Evolutionary conservation across 2,329 filamentous ascomycete species (phyloP).

Genomic region (Aureobasidium sp.): DNA sequence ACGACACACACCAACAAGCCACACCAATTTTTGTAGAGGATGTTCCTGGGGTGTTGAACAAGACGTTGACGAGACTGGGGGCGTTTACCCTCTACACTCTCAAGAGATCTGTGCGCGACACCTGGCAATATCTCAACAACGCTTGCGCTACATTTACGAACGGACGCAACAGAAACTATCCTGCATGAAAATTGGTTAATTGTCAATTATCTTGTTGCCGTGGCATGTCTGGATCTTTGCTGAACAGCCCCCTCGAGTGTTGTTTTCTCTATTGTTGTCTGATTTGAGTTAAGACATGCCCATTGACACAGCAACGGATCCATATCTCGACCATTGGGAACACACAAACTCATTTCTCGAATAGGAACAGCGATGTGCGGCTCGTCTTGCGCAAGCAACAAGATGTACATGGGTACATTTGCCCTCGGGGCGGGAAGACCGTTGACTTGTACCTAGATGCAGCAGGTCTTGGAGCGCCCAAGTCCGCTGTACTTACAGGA

Average conservation of each 20-base stretch:
- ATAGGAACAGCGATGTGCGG: slow-evolving; percentile 1
- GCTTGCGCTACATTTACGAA: neutral
- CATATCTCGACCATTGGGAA: neutral
- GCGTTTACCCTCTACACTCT: neutral
- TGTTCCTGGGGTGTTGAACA: neutral
- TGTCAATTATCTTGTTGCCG: neutral
- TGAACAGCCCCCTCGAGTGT: neutral
- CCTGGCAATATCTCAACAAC: slow-evolving; percentile 5
- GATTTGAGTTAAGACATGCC: neutral
- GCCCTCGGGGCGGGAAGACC: neutral
- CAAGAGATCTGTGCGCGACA: neutral
- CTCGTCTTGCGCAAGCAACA: neutral
- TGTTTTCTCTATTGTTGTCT: neutral
- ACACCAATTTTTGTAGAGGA: neutral
- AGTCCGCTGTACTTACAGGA: neutral
- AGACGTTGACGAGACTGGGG: slow-evolving; percentile 7
- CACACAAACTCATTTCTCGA: slow-evolving; percentile 4
- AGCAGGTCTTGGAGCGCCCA: neutral
- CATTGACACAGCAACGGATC: slow-evolving; percentile 8
- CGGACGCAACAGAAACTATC: neutral
- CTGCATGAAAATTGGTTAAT: neutral
- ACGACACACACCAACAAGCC: neutral
- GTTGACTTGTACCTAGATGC: neutral
- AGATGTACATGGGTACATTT: neutral
- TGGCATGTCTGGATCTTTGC: neutral